Evolutionary conservation across 352 stramenopile species (phyloP).

Genomic region (Pythium dissimile): DNA sequence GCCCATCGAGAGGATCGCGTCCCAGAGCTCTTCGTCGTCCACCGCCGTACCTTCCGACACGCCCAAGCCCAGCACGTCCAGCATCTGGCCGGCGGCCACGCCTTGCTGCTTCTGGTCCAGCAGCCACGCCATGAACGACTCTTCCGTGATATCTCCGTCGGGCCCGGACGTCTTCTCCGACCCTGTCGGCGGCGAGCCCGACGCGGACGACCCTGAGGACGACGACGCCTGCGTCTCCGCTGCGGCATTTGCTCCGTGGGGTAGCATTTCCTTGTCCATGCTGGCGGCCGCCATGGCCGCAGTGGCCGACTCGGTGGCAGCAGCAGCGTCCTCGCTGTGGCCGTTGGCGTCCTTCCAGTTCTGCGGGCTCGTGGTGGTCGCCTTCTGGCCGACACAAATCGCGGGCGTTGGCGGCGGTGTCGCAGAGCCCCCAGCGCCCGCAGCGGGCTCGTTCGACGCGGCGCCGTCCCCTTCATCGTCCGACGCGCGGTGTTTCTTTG

Average conservation of each 20-base stretch:
- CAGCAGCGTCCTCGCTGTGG: slow-evolving; percentile 1
- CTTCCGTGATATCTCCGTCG: slow-evolving; percentile 52
- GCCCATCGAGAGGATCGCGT: slow-evolving; percentile 84
- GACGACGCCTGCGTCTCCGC: neutral
- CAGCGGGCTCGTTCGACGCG: neutral
- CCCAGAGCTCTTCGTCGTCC: slow-evolving; percentile 81
- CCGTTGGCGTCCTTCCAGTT: slow-evolving; percentile 15
- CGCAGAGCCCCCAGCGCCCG: neutral
- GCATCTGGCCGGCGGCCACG: slow-evolving; percentile 59
- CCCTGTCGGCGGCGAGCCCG: neutral
- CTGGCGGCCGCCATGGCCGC: slow-evolving; percentile 16
- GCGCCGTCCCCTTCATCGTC: slow-evolving; percentile 61
- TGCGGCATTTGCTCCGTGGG: neutral
- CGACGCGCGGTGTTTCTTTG: slow-evolving; percentile 77
- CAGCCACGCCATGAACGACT: slow-evolving; percentile 80
- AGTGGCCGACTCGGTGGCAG: slow-evolving; percentile 8
- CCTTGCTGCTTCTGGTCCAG: slow-evolving; percentile 71
- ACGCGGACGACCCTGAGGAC: neutral
- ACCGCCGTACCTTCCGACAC: slow-evolving; percentile 74
- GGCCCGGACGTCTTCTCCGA: slow-evolving; percentile 23
- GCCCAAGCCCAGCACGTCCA: slow-evolving; percentile 71
- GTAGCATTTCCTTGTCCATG: slow-evolving; percentile 15
- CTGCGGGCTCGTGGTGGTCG: slow-evolving; percentile 10
- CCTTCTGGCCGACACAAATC: slow-evolving; percentile 13
- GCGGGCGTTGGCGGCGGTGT: slow-evolving; percentile 7